Evolutionary conservation across 2,329 filamentous ascomycete species (phyloP).

Genomic region (Colletotrichum tropicicola): DNA sequence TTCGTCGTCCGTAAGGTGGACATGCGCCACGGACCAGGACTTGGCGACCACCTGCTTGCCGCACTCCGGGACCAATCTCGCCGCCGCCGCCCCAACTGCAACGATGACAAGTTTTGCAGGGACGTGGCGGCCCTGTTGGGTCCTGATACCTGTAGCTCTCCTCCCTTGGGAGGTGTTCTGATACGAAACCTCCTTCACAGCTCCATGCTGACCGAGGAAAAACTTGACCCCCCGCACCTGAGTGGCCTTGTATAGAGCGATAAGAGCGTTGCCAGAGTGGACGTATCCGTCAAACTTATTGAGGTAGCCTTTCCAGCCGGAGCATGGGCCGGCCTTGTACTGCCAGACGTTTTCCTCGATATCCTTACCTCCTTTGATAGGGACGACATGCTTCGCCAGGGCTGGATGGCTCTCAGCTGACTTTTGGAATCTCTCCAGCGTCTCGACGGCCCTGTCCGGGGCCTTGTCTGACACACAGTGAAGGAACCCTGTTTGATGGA

Average conservation of each 20-base stretch:
- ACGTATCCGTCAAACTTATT: slow-evolving; percentile 67
- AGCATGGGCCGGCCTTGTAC: slow-evolving; percentile 52
- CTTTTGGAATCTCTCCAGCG: slow-evolving; percentile 51
- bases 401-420: slow-evolving; percentile 49
- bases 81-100: slow-evolving; percentile 59
- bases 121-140: slow-evolving; percentile 29
- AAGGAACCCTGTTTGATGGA: slow-evolving; percentile 50
- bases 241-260: slow-evolving; percentile 53
- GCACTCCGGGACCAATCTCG: slow-evolving; percentile 56
- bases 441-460: slow-evolving; percentile 55
- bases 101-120: slow-evolving; percentile 52
- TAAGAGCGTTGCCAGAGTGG: slow-evolving; percentile 61
- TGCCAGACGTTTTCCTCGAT: slow-evolving; percentile 56
- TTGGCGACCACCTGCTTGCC: slow-evolving; percentile 62
- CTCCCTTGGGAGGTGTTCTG: slow-evolving; percentile 26
- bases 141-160: slow-evolving; percentile 5
- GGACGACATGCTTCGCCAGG: slow-evolving; percentile 22
- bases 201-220: slow-evolving; percentile 37
- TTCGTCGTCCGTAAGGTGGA: slow-evolving; percentile 65
- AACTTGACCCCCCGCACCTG: slow-evolving; percentile 50
- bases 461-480: slow-evolving; percentile 58
- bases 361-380: slow-evolving; percentile 45
- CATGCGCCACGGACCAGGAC: slow-evolving; percentile 67
- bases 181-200: slow-evolving; percentile 35
- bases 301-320: slow-evolving; percentile 66